Evolutionary conservation across 2,329 filamentous ascomycete genomes (phyloP), one percentile per base, ranked within the genome.

Genomic region (Knoxdaviesia capensis): DNA sequence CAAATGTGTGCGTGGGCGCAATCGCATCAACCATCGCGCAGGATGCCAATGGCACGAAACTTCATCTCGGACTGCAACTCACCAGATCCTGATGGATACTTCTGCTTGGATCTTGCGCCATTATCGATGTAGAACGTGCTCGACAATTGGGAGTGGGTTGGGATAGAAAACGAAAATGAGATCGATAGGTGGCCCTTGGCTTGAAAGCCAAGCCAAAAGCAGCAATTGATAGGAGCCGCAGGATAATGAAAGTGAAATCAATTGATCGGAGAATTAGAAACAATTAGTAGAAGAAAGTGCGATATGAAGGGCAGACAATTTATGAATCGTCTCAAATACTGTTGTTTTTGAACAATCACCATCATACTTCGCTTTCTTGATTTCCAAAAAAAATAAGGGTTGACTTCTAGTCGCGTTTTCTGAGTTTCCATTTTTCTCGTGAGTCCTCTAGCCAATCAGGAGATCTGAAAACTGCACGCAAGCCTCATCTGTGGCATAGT

Each of bases 51-150:
- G 7, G 6, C 8, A 20, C 31, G 10, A 33, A 50, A 60, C 43
- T 52, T 20, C 20, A 20, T 20, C 20, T 20, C 20, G 20, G 20
- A 20, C 20, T 20, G 20, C 20, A 20, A 20, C 20, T 20, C 20
- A 63, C 60, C 44, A 63, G 54, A 48, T 63, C 60, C 54, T 57
- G 57, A 31, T 61, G 58, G 49, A 63, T 59, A 49, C 56, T 59
- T 50, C 58, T 53, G 48, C 60, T 63, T 39, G 60, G 60, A 48
- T 63, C 60, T 40, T 60, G 57, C 51, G 59, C 58, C 59, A 62
- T 62, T 46, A 35, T 57, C 48, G 46, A 31, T 40, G 39, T 38
- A 8, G 6, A 35, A 35, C 11, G 34, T 35, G 9, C 34, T 20
- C 3, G 20, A 20, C 20, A 20, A 20, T 20, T 20, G 20, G 20